These are phyloP conservation scores for Colletotrichum destructivum DNA, from an alignment of 2,329 filamentous ascomycete species.

Conservation along the genomic window DNA sequence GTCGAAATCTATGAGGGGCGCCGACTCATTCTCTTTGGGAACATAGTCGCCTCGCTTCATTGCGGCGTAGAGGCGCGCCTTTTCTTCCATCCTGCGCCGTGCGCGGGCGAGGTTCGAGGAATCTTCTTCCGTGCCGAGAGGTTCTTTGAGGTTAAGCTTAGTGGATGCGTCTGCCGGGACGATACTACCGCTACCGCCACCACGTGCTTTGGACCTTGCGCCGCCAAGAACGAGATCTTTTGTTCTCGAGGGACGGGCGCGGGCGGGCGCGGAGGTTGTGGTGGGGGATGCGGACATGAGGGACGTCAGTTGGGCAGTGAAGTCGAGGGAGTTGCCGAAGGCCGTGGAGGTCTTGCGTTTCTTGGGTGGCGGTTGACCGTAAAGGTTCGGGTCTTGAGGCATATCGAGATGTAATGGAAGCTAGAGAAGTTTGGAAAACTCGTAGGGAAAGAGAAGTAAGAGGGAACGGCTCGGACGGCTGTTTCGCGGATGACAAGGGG, in stretches of 20 bases:
- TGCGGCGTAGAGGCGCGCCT: conserved; percentile 87
- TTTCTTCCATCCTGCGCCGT: conserved; percentile 88
- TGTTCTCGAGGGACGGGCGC: conserved; percentile 67
- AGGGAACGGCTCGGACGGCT: too few relatives aligned
- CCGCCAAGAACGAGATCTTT: conserved; percentile 80
- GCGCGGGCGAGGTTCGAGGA: conserved; percentile 79
- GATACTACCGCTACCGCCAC: conserved; percentile 66
- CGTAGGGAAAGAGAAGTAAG: too few relatives aligned
- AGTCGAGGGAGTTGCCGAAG: conserved; percentile 82
- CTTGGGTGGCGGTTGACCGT: conserved; percentile 81
- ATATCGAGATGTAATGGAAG: conserved; percentile 52
- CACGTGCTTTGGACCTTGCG: conserved; percentile 56
- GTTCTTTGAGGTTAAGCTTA: conserved; percentile 67
- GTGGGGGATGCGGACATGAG: conserved; percentile 73
- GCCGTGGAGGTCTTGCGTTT: conserved; percentile 78
- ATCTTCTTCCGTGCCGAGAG: conserved; percentile 71
- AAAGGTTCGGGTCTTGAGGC: conserved; percentile 79
- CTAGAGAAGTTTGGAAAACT: not conserved
- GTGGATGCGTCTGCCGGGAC: conserved; percentile 54
- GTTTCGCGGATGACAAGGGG: too few relatives aligned
- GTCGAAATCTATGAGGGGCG: conserved; percentile 91
- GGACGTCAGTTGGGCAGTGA: conserved; percentile 88
- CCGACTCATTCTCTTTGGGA: conserved; percentile 74
- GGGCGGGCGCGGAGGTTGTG: conserved; percentile 58
- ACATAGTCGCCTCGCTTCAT: conserved; percentile 92